Evolutionary conservation across 305 asterid genomes (phyloP).

Genomic region (Rubia balearica): DNA sequence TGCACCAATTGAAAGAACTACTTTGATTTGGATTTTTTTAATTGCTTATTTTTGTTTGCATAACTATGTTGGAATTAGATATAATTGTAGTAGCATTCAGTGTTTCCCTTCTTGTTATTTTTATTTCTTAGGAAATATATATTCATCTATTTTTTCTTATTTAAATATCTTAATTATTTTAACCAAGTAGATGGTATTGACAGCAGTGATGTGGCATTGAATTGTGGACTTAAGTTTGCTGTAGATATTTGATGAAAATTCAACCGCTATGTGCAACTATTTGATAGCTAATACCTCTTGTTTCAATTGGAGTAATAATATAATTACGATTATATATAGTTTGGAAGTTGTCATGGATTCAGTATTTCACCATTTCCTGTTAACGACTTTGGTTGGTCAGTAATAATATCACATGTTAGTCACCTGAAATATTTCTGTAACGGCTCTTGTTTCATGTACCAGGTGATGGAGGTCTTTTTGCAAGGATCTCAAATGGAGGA

Average conservation of each 20-base stretch:
- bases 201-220: not conserved
- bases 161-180: not conserved
- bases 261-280: not conserved
- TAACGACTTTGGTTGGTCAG: not conserved
- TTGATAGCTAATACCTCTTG: not conserved
- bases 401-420: not conserved
- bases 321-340: not conserved
- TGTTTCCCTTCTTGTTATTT: not conserved
- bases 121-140: not conserved
- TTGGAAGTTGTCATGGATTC: not conserved
- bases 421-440: constrained; percentile 11
- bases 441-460: constrained; percentile 2
- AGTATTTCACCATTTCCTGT: not conserved
- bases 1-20: not conserved
- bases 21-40: no score
- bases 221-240: not conserved
- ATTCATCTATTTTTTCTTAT: not conserved
- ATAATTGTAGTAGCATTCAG: not conserved
- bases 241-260: not conserved
- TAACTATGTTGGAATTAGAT: not conserved
- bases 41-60: not conserved
- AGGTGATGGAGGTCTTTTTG: constrained; percentile 94
- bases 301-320: not conserved
- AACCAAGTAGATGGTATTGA: not conserved
- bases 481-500: constrained; percentile 98